phyloP scores from a whole-genome alignment of 768 basidiomycete genomes.

The Mycena crocata region DNA sequence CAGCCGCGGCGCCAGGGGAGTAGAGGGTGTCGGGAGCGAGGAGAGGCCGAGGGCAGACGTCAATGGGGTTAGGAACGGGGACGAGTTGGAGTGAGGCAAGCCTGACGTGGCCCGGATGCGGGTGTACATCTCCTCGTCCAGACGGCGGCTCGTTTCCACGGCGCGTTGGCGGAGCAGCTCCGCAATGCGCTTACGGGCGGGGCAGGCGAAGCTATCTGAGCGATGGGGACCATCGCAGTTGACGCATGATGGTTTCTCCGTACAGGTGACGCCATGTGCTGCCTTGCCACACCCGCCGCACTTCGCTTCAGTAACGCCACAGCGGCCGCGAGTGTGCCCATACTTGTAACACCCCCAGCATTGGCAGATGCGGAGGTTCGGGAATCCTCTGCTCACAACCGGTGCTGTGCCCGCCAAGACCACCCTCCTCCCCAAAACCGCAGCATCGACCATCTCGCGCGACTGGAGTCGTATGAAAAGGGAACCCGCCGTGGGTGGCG shows the following conservation, averaged over 20 bases:
- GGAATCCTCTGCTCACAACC: background rate
- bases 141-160: background rate
- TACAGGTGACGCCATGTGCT: background rate
- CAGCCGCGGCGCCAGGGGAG: conserved; percentile 3
- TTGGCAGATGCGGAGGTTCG: background rate
- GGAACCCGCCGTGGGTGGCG: background rate
- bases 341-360: conserved; percentile 1
- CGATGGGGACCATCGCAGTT: background rate
- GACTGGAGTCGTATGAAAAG: background rate
- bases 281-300: conserved; percentile 4
- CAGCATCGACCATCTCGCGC: background rate
- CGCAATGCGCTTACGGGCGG: background rate
- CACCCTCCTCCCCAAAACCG: background rate
- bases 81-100: background rate
- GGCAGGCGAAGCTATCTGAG: background rate
- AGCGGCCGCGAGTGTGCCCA: background rate
- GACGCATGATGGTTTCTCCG: background rate
- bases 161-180: background rate
- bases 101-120: no score
- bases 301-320: background rate
- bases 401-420: background rate
- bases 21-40: no score
- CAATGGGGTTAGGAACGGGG: background rate
- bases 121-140: background rate
- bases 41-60: background rate